Base-by-base conservation (phyloP, 306 rosid species). In the Arachis stenosperma region DNA sequence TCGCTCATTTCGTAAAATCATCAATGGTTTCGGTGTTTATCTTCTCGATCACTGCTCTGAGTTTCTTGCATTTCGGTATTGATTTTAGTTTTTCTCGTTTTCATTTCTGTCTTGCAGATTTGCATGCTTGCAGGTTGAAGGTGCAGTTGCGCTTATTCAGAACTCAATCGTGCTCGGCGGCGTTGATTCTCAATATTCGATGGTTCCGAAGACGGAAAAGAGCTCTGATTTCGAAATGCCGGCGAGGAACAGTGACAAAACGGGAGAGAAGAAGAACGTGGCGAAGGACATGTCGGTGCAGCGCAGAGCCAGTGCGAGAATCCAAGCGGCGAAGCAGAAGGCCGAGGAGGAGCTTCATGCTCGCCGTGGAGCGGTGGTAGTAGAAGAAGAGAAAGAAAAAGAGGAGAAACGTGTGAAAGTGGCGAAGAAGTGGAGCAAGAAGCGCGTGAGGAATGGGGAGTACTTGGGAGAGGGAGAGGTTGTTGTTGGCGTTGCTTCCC, bases 241-340 rank as follows among this genome's bases (percentile, higher is more conserved):
- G 0, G 14, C 30, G 1, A 13, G 22, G 65, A 4, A 59, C 14
- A 53, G 59, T 37, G 59, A 42, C 12, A 11, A 52, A 11, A 61
- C 61, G 8, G 12, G 10, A 13, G 78, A 9, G 7, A 62, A 9
- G 43, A 66, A 3, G 4, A 33, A 33, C 4, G 22, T 7, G 57
- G 57, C 36, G 70, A 62, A 50, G 12, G 37, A 3, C 0, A 5
- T 77, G 8, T 50, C 80, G 30, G 12, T 60, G 63, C 69, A 33
- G 70, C 72, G 54, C 74, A 86, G 48, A 81, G 93, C 61, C 22
- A 89, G 93, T 6, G 69, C 87, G 51, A 61, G 96, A 27, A 77
- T 87, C 41, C 79, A 82, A 60, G 80, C 75, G 0, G 58, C 37
- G 2, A 65, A 74, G 40, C 79, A 67, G n/a, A 81, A 69, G 11